Evolutionary conservation across 257 asterid species (phyloP).

Genomic region (Forsythia viridissima): DNA sequence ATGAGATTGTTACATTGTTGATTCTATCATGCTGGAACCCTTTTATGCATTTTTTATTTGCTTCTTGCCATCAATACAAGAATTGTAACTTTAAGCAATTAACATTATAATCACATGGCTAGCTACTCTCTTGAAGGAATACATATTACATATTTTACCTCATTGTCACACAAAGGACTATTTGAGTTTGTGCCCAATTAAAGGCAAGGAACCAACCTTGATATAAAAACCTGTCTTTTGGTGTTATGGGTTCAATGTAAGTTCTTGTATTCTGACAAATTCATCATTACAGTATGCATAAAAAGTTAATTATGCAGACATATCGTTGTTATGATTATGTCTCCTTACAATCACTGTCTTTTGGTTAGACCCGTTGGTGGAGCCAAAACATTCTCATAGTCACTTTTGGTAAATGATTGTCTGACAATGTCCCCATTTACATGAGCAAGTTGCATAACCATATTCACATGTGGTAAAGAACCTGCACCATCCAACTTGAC

Average conservation of each 20-base stretch:
- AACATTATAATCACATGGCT: not conserved
- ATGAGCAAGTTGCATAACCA: not conserved
- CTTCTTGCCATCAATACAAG: not conserved
- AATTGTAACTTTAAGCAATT: not conserved
- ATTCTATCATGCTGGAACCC: not conserved
- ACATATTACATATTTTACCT: not conserved
- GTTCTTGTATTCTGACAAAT: not conserved
- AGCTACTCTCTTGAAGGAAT: not conserved
- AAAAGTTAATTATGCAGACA: not conserved
- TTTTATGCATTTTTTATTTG: not conserved
- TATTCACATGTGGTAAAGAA: not conserved
- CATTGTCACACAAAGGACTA: not conserved
- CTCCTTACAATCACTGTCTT: not conserved
- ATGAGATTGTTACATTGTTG: not conserved
- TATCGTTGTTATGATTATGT: not conserved
- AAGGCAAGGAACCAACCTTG: not conserved
- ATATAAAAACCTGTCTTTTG: not conserved
- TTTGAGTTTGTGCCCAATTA: not conserved
- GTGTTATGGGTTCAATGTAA: not conserved
- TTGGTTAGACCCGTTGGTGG: not conserved
- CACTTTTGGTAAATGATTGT: not conserved
- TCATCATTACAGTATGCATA: not conserved
- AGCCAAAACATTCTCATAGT: not conserved
- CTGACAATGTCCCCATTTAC: not conserved
- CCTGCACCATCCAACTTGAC: not conserved